Evolutionary conservation across 371 early-diverging fungal genomes (phyloP), one percentile per base, ranked within the genome.

Genomic region (Mucor ambiguus): DNA sequence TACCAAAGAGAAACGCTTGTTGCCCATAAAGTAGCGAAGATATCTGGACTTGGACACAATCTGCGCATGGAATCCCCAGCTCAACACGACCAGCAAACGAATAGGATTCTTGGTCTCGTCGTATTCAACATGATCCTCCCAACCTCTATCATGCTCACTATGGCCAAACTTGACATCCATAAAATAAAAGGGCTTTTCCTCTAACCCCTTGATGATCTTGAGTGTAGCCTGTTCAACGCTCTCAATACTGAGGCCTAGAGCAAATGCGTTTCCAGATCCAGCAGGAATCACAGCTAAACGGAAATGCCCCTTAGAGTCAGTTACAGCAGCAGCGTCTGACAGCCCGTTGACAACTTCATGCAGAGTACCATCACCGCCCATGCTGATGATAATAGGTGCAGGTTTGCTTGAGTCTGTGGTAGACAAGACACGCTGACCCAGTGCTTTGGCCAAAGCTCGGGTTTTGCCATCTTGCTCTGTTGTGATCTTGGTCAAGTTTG

Each of bases 41-140:
- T 76, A 77, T 26, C 76, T 57, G 2, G 83, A 67, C 55, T 80
- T 79, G 43, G 73, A 68, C 14, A 83, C 83, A 30, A 83, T 68
- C 52, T 83, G 81, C n/a, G 81, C 79, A 67, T 83, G 83, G 60
- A 83, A 83, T 29, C 83, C 83, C 78, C 79, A 83, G 33, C 81
- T 80, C 76, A 83, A 67, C 16, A 83, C 81, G 12, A 83, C 81
- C 0, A 83, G 35, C 10, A 83, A 38, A 5, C 76, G 70, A 2
- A 48, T 38, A 3, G 60, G 62, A 12, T 54, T 32, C 4, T 60
- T 60, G 3, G 28, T 49, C 0, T 49, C 14, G 7, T 64, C 64
- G 26, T 66, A 74, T 0, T 33, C 55, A 0, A 72, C 46, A 26
- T 73, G 38, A 4, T 73, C 44, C 4, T 61, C 38, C 75, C 78